These are phyloP conservation scores for Neofusicoccum umdonicola DNA, from an alignment of 2,329 filamentous ascomycete species.

Conservation along the genomic window DNA sequence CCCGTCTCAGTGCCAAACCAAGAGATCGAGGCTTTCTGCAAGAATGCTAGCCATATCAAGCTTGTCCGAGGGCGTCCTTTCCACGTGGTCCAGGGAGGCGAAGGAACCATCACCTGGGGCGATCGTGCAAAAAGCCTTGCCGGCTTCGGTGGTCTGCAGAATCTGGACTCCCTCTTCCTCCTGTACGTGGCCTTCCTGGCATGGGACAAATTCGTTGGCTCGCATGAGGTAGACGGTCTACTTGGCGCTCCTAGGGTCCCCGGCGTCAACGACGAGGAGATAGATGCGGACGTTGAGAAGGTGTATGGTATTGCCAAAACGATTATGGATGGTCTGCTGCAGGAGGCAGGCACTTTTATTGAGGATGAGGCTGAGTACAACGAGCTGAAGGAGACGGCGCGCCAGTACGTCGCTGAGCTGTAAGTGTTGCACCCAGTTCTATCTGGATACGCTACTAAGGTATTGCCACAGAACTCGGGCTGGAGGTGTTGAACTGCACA, in stretches of 20 bases:
- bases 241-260: conserved; percentile 36
- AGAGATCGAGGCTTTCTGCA: conserved; percentile 90
- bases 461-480: conserved; percentile 53
- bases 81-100: conserved; percentile 45
- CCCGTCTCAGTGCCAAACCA: conserved; percentile 57
- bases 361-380: conserved; percentile 42
- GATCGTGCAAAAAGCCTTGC: conserved; percentile 45
- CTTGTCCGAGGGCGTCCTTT: conserved; percentile 67
- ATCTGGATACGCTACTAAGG: background rate
- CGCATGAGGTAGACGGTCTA: conserved; percentile 37
- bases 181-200: conserved; percentile 53
- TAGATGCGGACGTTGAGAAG: conserved; percentile 38
- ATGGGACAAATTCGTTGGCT: conserved; percentile 47
- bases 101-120: conserved; percentile 41
- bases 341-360: conserved; percentile 39
- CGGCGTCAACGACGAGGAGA: conserved; percentile 32
- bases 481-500: conserved; percentile 84
- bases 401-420: conserved; percentile 44
- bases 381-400: conserved; percentile 34
- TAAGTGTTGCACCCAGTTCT: conserved; percentile 26
- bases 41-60: conserved; percentile 90
- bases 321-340: conserved; percentile 42
- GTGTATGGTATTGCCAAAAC: conserved; percentile 44
- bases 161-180: conserved; percentile 46
- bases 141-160: conserved; percentile 11